These are phyloP conservation scores for Diaporthe helianthi DNA, from an alignment of 2,329 filamentous ascomycete genomes.

Conservation along the genomic window DNA sequence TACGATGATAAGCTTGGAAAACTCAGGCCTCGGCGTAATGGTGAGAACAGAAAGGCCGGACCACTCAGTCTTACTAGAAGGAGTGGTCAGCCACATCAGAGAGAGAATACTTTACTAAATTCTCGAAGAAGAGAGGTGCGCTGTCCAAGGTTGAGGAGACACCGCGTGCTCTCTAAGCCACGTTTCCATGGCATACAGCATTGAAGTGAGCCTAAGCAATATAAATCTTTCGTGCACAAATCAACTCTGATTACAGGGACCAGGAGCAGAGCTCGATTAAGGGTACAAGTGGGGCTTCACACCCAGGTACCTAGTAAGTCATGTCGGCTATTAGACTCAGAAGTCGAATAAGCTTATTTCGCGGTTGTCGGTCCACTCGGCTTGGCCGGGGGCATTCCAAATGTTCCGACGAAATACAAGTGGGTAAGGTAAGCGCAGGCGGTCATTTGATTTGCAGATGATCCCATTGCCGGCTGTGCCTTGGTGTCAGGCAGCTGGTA, in stretches of 20 bases:
- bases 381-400: background rate
- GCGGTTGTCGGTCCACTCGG: constrained; percentile 27
- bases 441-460: background rate
- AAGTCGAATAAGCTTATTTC: constrained; percentile 27
- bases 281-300: background rate
- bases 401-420: background rate
- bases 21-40: background rate
- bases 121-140: background rate
- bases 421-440: background rate
- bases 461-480: background rate
- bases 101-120: background rate
- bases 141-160: background rate
- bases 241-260: background rate
- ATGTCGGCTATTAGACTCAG: background rate
- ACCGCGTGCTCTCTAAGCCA: background rate
- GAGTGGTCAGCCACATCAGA: background rate
- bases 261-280: background rate
- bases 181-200: background rate
- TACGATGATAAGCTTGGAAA: constrained; percentile 6
- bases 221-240: too few relatives aligned
- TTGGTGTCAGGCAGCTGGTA: background rate
- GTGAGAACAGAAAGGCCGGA: background rate
- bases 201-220: background rate
- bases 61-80: background rate
- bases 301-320: too few relatives aligned